Base-by-base conservation (phyloP, 768 basidiomycete genomes). In the Mycena filopes region DNA sequence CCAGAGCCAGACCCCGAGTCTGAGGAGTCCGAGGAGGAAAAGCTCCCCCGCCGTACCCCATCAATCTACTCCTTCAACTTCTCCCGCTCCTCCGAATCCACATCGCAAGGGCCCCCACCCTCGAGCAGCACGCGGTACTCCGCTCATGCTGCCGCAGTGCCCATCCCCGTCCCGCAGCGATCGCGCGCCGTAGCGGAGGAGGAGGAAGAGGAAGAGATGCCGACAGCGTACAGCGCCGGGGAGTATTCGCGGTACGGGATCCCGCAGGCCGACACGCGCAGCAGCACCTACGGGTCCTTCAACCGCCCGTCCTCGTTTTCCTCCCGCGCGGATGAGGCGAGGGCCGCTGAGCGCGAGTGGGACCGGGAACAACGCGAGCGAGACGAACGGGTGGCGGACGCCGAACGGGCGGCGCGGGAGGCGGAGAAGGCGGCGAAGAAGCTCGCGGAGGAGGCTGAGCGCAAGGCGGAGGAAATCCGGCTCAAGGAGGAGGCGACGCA, bases 401-500 rank as follows among this genome's bases (percentile, higher is more conserved):
- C 58, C n/a, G 65, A 55, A 28, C 38, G 33, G 47, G 21, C 11
- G 16, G 64, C 56, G 4, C 50, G 36, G 55, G 25, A 40, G 29
- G 65, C 58, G 25, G 65, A 55, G 28, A 38, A 36, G 47, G 21
- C 11, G 16, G 64, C 56, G 10, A 56, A 43, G 55, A 33, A 40
- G 23, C 2, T 51, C 3, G 61, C 26, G 20, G 62, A 63, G 40
- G 62, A 63, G 33, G 63, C 63, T 5, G 21, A 53, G 36, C 63
- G 49, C 8, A 57, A 53, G 47, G 40, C 48, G 41, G 65, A 66
- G 36, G 65, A 66, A 54, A 36, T 55, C 0, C 49, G 20, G 53
- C 59, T 29, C 45, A 60, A 61, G 33, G 64, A 58, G 31, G 69
- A 69, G 45, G 66, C 55, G 11, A 43, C 50, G 55, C 60, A 64